Evolutionary conservation across 1,139 yeast genomes (phyloP), one percentile per base, ranked within the genome.

Genomic region (Pneumocystis canis): DNA sequence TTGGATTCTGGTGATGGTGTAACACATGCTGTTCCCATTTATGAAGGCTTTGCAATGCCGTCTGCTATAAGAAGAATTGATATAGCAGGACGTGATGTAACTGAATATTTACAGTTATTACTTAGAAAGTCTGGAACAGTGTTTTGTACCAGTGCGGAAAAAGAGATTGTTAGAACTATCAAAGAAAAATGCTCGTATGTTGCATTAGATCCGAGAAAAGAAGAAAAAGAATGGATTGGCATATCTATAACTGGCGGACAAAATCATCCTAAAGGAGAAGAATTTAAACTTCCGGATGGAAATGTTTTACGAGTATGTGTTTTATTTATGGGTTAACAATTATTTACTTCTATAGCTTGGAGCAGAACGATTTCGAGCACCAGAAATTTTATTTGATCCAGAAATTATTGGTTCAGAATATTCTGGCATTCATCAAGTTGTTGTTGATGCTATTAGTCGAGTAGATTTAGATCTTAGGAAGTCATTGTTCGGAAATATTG

Each of bases 1-100:
- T 73, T 90, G 16, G 97, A 90, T 72, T 82, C 87, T 54, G 97
- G 97, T 3, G 97, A 90, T 71, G 97, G 97, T 2, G 95, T 89
- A 31, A 82, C 87, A 59, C 92, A 87, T 71, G 80, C 88, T 7
- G 95, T 89, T 0, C 96, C 97, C 0, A 89, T 92, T 0, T 90
- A 81, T 73, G 92, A 89, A 65, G 97, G 97, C 4, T 89, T 88
- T 73, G 79, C 92, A 6, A 73, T 90, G 33, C 84, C 90, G 0
- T 79, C 84, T 1, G 84, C 94, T 1, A 82, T 88, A 20, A 82
- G 82, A 71, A 75, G 97, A 65, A 79, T 86, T 69, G 95, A 89
- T 71, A 74, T 89, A 35, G 97, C 95, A 0, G 97, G 97, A 0
- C 74, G 95, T 62, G 96, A 89, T 69, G 80, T 90, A 14, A 88